phyloP scores from a whole-genome alignment of 257 asterid genomes.

The Craterostigma plantagineum region DNA sequence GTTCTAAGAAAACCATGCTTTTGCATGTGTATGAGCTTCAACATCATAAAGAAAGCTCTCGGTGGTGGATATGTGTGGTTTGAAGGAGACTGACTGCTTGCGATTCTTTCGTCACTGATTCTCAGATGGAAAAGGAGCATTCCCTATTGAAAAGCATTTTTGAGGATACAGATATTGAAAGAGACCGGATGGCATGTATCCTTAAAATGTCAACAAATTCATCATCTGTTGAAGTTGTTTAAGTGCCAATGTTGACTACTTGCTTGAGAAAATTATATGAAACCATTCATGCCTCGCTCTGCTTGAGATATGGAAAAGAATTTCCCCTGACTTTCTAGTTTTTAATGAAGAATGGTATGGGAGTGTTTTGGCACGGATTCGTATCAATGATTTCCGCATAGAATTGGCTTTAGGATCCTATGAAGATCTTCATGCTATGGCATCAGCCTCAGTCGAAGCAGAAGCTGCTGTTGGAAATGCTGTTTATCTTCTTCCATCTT shows the following conservation, averaged over 20 bases:
- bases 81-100: neutral
- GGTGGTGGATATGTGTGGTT: too few species aligned
- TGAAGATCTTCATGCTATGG: constrained; percentile 59
- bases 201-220: constrained; percentile 18
- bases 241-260: neutral
- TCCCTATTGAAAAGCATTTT: constrained; percentile 36
- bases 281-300: constrained; percentile 4
- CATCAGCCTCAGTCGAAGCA: constrained; percentile 65
- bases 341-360: constrained; percentile 71
- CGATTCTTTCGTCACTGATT: constrained; percentile 1
- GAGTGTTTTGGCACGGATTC: constrained; percentile 56
- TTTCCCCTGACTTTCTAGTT: constrained; percentile 45
- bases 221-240: neutral
- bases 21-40: neutral
- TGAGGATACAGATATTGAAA: constrained; percentile 24
- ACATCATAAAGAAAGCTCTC: neutral
- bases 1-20: neutral
- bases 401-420: constrained; percentile 53
- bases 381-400: constrained; percentile 71
- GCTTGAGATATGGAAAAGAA: constrained; percentile 5
- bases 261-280: neutral
- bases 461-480: constrained; percentile 84
- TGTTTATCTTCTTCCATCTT: constrained; percentile 62
- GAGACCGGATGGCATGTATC: constrained; percentile 49
- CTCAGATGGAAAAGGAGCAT: constrained; percentile 53